Percentiles rank a stretch among this genome's conserved stretches.
phyloP scores from a whole-genome alignment of 2,329 filamentous ascomycete genomes.

The Fusarium luffae region DNA sequence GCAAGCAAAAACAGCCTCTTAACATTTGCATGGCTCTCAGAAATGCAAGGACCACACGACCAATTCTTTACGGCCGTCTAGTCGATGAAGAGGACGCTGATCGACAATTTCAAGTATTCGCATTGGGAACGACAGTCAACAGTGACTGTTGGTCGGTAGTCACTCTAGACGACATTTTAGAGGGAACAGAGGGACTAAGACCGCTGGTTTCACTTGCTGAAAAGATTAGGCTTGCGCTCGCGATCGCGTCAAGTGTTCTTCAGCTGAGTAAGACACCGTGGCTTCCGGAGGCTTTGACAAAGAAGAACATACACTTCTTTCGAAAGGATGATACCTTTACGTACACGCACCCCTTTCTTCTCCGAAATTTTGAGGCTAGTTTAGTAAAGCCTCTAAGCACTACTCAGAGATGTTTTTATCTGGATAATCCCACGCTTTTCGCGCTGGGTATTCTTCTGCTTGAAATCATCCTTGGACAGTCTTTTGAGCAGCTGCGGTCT shows the following conservation, averaged over 20 bases:
- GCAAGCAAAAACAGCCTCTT: not conserved
- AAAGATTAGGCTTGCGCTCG: slow-evolving; percentile 18
- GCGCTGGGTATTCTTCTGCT: slow-evolving; percentile 23
- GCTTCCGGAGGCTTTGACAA: slow-evolving; percentile 13
- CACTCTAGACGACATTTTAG: slow-evolving; percentile 5
- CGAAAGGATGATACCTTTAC: not conserved
- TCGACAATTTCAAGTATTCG: slow-evolving; percentile 7
- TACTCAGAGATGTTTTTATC: accelerated
- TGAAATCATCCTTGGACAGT: slow-evolving; percentile 21
- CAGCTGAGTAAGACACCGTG: slow-evolving; percentile 35
- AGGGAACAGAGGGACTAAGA: not conserved
- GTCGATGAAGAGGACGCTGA: not conserved
- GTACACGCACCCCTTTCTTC: slow-evolving; percentile 6
- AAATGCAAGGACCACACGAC: not conserved
- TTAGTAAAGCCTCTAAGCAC: accelerated
- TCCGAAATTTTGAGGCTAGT: not conserved
- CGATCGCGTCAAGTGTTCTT: slow-evolving; percentile 25
- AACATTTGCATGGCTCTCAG: slow-evolving; percentile 13
- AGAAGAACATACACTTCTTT: slow-evolving; percentile 15
- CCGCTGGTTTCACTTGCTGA: slow-evolving; percentile 2
- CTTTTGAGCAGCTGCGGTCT: slow-evolving; percentile 6
- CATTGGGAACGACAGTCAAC: not conserved
- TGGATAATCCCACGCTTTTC: slow-evolving; percentile 14
- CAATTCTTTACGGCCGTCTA: slow-evolving; percentile 13
- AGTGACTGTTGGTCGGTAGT: slow-evolving; percentile 15